Base-by-base conservation (phyloP, 139 green algal species). In the Volvox reticuliferus region DNA sequence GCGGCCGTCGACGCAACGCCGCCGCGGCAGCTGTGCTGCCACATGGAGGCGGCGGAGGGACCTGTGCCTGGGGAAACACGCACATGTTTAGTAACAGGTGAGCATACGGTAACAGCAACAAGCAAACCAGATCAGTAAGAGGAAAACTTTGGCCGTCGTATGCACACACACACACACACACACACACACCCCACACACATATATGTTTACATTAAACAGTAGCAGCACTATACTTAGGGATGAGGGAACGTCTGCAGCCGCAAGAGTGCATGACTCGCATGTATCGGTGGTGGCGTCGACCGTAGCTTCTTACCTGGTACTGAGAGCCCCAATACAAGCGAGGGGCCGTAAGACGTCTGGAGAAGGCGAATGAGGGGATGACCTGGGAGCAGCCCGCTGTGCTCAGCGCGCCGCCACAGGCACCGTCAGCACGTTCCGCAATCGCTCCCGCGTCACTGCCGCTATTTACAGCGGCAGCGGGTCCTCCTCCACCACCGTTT, bases 301-400 rank as follows among this genome's bases (percentile, higher is more conserved):
- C 2, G 16, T 61, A 2, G 36, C 32, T 32, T 17, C 84, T 6
- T 55, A 83, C 86, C 73, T 90, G 86, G 71, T 77, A 90, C 20
- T 65, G 73, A 17, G 71, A 19, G 19, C 86, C 86, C 86, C 86
- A 90, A n/a, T 90, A 90, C 50, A 90, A 55, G 30, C 86, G 71
- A 0, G 86, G 71, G 50, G 86, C 73, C 1, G 13, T 17, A 0
- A 69, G 20, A 18, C 77, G 77, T 22, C 86, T 73, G 0, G 50
- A 77, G 73, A 90, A 90, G n/a, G 73, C 86, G 50, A 36, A 83
- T 2, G 50, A 44, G 0, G 86, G 86, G 0, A 90, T 62, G 12
- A 90, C 86, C 36, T 89, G 84, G 12, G 84, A 80, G 68, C 84
- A 89, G 13, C 82, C 82, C 32, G 35, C 82, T 3, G 82, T 88